These are phyloP conservation scores for Neonectria neomacrospora DNA, from an alignment of 2,329 filamentous ascomycete species.

Conservation along the genomic window DNA sequence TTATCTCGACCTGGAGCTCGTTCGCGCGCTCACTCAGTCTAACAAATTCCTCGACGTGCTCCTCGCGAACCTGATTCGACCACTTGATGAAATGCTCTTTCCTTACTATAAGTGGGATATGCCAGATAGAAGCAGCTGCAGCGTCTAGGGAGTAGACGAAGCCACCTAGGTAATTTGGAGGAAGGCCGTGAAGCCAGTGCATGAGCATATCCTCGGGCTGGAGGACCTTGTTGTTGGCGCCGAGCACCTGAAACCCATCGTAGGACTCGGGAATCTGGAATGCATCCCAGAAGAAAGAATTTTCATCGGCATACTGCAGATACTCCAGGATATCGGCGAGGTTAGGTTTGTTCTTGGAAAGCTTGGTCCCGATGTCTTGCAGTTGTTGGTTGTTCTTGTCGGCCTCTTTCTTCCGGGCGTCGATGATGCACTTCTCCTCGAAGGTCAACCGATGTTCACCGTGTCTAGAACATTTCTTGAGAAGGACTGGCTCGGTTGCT, in stretches of 20 bases:
- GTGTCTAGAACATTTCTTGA: constrained; percentile 54
- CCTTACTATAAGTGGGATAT: constrained; percentile 54
- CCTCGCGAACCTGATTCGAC: constrained; percentile 58
- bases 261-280: constrained; percentile 60
- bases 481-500: constrained; percentile 58
- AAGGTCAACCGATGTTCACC: constrained; percentile 47
- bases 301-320: constrained; percentile 63
- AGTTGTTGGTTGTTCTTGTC: constrained; percentile 39
- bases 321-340: constrained; percentile 52
- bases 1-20: constrained; percentile 52
- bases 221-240: constrained; percentile 57
- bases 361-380: constrained; percentile 28
- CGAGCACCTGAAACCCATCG: constrained; percentile 60
- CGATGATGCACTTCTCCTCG: constrained; percentile 50
- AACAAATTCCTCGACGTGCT: constrained; percentile 58
- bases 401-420: constrained; percentile 47
- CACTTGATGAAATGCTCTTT: constrained; percentile 53
- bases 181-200: constrained; percentile 27
- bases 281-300: constrained; percentile 64
- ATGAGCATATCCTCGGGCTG: constrained; percentile 35
- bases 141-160: constrained; percentile 35
- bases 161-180: not conserved
- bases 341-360: constrained; percentile 18
- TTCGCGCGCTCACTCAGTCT: constrained; percentile 55
- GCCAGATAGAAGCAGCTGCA: constrained; percentile 61